Base-by-base conservation (phyloP, 1,284 basidiomycete species). In the Ceratorhiza oryzae-sativae region DNA sequence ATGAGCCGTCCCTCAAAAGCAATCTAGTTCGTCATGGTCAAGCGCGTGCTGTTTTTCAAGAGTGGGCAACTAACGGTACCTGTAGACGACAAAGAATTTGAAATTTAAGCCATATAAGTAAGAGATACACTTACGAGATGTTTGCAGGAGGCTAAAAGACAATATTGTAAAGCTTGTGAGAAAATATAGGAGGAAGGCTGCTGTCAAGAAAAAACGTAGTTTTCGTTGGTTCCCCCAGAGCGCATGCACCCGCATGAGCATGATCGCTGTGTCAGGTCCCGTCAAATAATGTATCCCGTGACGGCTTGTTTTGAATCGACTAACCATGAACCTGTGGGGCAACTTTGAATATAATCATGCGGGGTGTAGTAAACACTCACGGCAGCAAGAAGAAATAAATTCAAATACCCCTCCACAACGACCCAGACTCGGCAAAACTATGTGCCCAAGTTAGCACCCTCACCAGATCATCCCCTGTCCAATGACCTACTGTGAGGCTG, bases 401-500 rank as follows among this genome's bases (percentile, higher is more conserved):
- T 70, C 53, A 70, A 32, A 32, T 70, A 70, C 5, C 67, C 67
- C 32, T 70, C 67, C 9, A 49, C n/a, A 23, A 70, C 13, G 20
- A 70, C 55, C 67, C 67, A 70, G 15, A 36, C 18, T 25, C 55
- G 53, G 30, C 67, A 70, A 32, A 70, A 70, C 67, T 70, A 20
- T 32, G 25, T 12, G 13, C 10, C 12, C 15, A 56, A 30, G 27
- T 30, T 12, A 20, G 4, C 5, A 20, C n/a, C n/a, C 15, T 56
- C 32, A n/a, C 18, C 20, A n/a, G 20, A 34, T 6, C 13, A 4
- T 9, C 39, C 12, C 18, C 39, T 36, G n/a, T 5, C 3, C 27
- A 34, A 23, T 27, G 18, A 32, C 53, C 27, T 20, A 56, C 53
- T 8, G 25, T 34, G 9, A 30, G 53, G 20, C 53, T 36, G 8